A percentile compares a stretch with the other conserved stretches of the same genome.
Evolutionary conservation across 2,329 filamentous ascomycete species (phyloP).

Genomic region (Biscogniauxia marginata): DNA sequence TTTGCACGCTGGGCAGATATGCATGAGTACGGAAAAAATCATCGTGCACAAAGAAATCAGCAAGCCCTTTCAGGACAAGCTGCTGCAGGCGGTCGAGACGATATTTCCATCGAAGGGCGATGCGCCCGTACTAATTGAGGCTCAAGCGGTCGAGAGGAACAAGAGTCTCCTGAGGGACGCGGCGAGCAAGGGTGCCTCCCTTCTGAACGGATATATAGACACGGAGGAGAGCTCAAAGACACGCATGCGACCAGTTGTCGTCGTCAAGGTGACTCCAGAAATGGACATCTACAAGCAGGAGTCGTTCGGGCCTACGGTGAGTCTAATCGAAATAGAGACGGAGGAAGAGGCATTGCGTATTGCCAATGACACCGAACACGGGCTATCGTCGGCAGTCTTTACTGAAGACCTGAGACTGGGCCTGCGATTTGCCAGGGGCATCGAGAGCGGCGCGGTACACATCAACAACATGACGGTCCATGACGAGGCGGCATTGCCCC

Average conservation of each 20-base stretch:
- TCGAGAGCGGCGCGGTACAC: conserved; percentile 54
- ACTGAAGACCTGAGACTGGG: conserved; percentile 58
- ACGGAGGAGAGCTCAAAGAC: conserved; percentile 36
- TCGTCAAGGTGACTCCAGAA: conserved; percentile 58
- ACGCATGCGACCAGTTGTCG: conserved; percentile 56
- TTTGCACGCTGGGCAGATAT: conserved; percentile 63
- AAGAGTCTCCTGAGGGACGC: conserved; percentile 51
- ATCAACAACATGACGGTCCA: conserved; percentile 45
- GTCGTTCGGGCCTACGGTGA: conserved; percentile 65
- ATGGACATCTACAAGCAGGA: conserved; percentile 68
- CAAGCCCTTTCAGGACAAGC: conserved; percentile 46
- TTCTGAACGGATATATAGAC: conserved; percentile 50
- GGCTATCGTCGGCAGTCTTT: conserved; percentile 63
- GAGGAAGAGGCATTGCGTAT: conserved; percentile 64
- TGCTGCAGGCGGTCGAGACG: conserved; percentile 25
- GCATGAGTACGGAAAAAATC: conserved; percentile 69
- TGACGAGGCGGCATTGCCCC: conserved; percentile 41
- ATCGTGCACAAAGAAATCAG: conserved; percentile 57
- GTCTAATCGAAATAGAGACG: conserved; percentile 55
- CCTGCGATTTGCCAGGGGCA: conserved; percentile 49
- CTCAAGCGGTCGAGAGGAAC: conserved; percentile 29
- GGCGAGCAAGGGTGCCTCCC: conserved; percentile 54
- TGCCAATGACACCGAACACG: conserved; percentile 70
- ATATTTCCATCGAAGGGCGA: conserved; percentile 27
- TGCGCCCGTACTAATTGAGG: conserved; percentile 30